Conservation (phyloP, 768 basidiomycete species). For the Lentinus brumalis region DNA sequence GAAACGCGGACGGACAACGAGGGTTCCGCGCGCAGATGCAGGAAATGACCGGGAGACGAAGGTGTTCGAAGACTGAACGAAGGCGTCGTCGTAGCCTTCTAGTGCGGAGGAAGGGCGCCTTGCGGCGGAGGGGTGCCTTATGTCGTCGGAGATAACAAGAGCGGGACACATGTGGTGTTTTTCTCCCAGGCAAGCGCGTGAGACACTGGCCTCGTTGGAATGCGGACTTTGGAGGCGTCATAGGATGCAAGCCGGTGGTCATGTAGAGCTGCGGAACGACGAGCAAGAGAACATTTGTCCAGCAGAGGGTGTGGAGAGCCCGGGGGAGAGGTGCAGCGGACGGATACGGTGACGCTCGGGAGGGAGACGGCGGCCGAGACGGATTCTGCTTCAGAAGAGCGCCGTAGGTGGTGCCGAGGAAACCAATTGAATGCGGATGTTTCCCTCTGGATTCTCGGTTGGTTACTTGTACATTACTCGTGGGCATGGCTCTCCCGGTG, state of each 20-base stretch:
- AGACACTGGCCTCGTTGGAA: conserved; percentile 1
- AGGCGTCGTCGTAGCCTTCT: conserved; percentile 11
- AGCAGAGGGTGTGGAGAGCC: conserved; percentile 8
- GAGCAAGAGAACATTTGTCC: conserved; percentile 20
- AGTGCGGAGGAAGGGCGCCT: conserved; percentile 8
- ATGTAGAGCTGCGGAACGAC: conserved; percentile 14
- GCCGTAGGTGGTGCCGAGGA: conserved; percentile 11
- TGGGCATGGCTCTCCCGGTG: not conserved
- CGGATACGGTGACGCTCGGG: conserved; percentile 10
- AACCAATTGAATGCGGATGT: conserved; percentile 8
- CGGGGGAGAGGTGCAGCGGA: not conserved
- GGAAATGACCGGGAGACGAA: conserved; percentile 17
- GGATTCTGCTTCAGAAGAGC: conserved; percentile 8
- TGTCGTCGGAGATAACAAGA: conserved; percentile 11
- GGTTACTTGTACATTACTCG: not conserved
- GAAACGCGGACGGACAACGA: conserved; percentile 1
- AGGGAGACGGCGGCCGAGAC: conserved; percentile 16
- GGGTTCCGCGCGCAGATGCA: conserved; percentile 2
- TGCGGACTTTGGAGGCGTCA: conserved; percentile 18
- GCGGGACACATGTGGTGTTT: conserved; percentile 9
- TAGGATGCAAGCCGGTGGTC: not conserved
- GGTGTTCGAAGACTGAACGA: conserved; percentile 7
- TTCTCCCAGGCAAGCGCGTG: conserved; percentile 15
- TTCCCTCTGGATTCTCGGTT: conserved; percentile 11
- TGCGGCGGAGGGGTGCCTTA: conserved; percentile 5